Evolutionary conservation across 352 stramenopile species (phyloP), one percentile per base, ranked within the genome.

Genomic region (Pythium phragmiticola): DNA sequence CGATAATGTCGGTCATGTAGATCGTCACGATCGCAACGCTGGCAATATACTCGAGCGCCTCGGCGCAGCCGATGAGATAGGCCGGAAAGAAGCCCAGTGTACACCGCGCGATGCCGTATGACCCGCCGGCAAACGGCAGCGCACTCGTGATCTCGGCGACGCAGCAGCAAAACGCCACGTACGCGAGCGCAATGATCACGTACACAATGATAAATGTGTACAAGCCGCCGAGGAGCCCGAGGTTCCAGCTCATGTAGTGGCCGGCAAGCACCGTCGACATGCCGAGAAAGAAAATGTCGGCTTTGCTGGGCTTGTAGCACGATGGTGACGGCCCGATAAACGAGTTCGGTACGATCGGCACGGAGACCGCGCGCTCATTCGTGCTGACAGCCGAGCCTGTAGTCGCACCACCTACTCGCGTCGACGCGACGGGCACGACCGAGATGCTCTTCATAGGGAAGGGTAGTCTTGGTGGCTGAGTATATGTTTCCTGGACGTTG

Each of bases 111-210:
- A 70, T 23, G 14, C 67, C 61, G 16, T 68, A 76, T 13, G 69
- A 45, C 8, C 69, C 65, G 16, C 69, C 69, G 0, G 65, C 65
- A 39, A 76, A 76, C 30, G 69, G 65, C 23, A 76, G 57, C 14
- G 63, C 58, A 47, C 60, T 57, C 0, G 61, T 71, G 47, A 73
- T 52, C 42, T 76, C 70, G 34, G 70, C n/a, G 7, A 66, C 47
- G 17, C 50, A 72, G 21, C 57, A 55, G 34, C 42, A 63, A n/a
- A 76, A 60, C 36, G 43, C 54, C 17, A 71, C 16, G 57, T 76
- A 76, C 11, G 66, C 70, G 4, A 60, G 12, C 7, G 57, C 50
- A 14, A 69, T 43, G 55, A 64, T 19, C 9, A 60, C 23, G 54
- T 60, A 63, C 4, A 36, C 19, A 33, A 69, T 59, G 47, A 64